Percentiles rank a stretch among this genome's conserved stretches.
Evolutionary conservation across 495 filamentous ascomycete genomes (phyloP).

Genomic region (Letharia lupina): DNA sequence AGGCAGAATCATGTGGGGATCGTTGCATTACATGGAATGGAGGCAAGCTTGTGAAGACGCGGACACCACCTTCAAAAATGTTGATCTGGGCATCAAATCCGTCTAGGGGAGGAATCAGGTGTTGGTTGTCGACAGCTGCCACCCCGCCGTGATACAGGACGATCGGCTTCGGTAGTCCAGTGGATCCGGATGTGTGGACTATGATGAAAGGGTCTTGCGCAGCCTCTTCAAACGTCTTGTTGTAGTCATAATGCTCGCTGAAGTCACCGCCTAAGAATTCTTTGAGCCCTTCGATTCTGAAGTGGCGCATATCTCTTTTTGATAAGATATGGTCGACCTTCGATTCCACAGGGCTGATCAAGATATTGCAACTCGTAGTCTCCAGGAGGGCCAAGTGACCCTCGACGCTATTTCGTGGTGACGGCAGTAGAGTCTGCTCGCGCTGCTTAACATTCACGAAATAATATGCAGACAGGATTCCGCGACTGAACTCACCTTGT

Average conservation of each 20-base stretch:
- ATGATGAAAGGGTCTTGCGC: slow-evolving; percentile 29
- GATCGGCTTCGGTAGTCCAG: slow-evolving; percentile 39
- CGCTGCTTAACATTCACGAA: not conserved
- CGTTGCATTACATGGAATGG: not conserved
- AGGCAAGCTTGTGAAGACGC: not conserved
- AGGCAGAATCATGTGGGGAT: not conserved
- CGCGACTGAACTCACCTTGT: not conserved
- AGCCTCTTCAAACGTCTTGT: slow-evolving; percentile 30
- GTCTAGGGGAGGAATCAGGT: slow-evolving; percentile 21
- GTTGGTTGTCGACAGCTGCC: slow-evolving; percentile 23
- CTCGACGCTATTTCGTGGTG: slow-evolving; percentile 35
- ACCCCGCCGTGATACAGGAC: slow-evolving; percentile 10
- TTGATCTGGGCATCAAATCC: not conserved
- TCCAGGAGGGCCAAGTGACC: slow-evolving; percentile 34
- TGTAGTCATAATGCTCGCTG: slow-evolving; percentile 27
- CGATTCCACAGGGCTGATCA: slow-evolving; percentile 2
- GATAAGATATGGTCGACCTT: slow-evolving; percentile 11
- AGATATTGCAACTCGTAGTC: slow-evolving; percentile 30
- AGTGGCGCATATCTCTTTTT: slow-evolving; percentile 19
- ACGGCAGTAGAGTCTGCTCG: slow-evolving; percentile 28
- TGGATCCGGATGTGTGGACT: slow-evolving; percentile 40
- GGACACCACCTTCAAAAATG: not conserved
- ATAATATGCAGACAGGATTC: not conserved
- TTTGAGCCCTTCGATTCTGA: slow-evolving; percentile 21
- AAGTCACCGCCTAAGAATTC: slow-evolving; percentile 19